phyloP scores from a whole-genome alignment of 495 filamentous ascomycete species.

The Lasiosphaeria hispida region DNA sequence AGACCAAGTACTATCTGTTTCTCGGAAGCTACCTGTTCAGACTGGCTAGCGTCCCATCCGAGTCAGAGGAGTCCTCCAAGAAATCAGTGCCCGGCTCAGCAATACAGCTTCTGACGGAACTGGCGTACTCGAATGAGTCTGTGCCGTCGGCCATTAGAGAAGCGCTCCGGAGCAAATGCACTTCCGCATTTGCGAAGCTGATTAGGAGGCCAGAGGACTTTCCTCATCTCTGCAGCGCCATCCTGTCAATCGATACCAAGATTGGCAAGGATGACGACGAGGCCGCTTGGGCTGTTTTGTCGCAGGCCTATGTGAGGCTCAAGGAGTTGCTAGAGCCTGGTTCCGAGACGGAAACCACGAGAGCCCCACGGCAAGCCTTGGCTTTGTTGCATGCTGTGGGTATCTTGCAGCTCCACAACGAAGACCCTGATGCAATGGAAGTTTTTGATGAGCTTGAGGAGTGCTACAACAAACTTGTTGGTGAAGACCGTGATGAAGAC shows the following conservation, averaged over 20 bases:
- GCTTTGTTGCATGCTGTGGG: conserved; percentile 81
- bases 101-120: conserved; percentile 44
- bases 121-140: conserved; percentile 51
- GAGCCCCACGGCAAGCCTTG: conserved; percentile 56
- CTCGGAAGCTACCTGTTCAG: conserved; percentile 56
- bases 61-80: conserved; percentile 16
- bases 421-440: conserved; percentile 72
- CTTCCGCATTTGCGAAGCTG: conserved; percentile 62
- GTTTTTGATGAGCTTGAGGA: conserved; percentile 37
- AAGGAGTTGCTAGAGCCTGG: conserved; percentile 64
- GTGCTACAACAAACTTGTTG: conserved; percentile 57
- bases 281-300: conserved; percentile 53
- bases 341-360: conserved; percentile 36
- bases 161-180: conserved; percentile 65
- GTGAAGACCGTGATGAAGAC: conserved; percentile 31
- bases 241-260: conserved; percentile 45
- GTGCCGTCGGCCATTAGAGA: conserved; percentile 61
- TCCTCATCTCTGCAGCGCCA: conserved; percentile 46
- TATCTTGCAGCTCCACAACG: conserved; percentile 84
- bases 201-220: conserved; percentile 60
- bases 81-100: conserved; percentile 39
- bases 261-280: conserved; percentile 63
- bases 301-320: conserved; percentile 62
- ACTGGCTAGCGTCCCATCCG: conserved; percentile 29
- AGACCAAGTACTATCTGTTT: conserved; percentile 44